Base-by-base conservation (phyloP, 2,329 filamentous ascomycete species). In the Dactylella cylindrospora region DNA sequence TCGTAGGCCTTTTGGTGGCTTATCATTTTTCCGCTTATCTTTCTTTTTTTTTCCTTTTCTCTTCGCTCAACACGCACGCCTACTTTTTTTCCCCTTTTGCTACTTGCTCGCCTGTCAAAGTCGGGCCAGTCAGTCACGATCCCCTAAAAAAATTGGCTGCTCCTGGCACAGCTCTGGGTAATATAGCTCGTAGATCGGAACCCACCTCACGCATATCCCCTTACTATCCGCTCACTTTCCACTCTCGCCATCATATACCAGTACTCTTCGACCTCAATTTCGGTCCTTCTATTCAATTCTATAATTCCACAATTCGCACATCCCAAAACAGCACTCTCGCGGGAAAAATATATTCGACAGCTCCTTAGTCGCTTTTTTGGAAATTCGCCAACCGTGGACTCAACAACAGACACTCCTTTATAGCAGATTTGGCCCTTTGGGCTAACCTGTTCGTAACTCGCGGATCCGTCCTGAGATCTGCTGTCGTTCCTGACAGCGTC, bases 371-470 rank as follows among this genome's bases (percentile, higher is more conserved):
- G 32, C 45, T 23, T 23, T 6, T 45, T n/a, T n/a, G n/a, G 46
- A 19, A 61, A 35, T 47, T 61, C 54, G 54, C 40, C 46, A 51
- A 61, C 57, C 50, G 43, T 62, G 57, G 57, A 54, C 41, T 25
- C 36, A 22, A 41, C 51, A 49, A 50, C 49, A 31, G 49, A 53
- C 41, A 43, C 40, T 32, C 43, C 55, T 40, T 39, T 52, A 50
- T 62, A 62, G 57, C 57, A 49, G 35, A 62, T 62, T 38, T 49
- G 49, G 57, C 57, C 49, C 57, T 40, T 44, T 52, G 57, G 49
- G 57, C 57, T 39, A 33, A 31, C 22, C 50, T 40, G 31, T 13
- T 20, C 29, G 31, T 38, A 28, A 32, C 32, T 38, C 45, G 38
- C 40, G 23, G 39, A 36, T 45, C 41, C 40, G 19, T 49, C 20